Evolutionary conservation across 2,329 filamentous ascomycete genomes (phyloP), one percentile per base, ranked within the genome.

Genomic region (Hypoxylon sp.): DNA sequence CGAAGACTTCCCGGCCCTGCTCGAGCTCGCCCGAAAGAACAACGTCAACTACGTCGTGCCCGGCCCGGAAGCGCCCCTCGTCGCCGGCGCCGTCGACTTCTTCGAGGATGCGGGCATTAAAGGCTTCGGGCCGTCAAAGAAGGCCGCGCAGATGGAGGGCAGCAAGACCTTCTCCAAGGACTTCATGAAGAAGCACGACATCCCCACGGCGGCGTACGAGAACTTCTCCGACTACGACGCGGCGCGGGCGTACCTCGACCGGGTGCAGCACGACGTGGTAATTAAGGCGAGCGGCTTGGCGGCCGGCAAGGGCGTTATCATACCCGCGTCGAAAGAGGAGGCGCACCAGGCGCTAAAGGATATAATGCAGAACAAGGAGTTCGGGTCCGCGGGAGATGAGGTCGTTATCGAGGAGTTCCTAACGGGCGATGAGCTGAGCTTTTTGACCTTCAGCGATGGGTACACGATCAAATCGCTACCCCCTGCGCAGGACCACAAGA

Each of bases 81-180:
- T 98, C 26, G 93, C 91, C 66, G 95, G 95, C 55, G 90, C 97
- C 65, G 90, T 93, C 74, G 90, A 89, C 72, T 91, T 90, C 80
- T 98, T 98, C 81, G 84, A 87, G 68, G 77, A 79, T 54, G 89
- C 86, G 51, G 89, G 90, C 49, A 93, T 97, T 75, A 85, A 87
- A 71, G 90, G 88, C 78, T 98, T 97, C 74, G 95, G 94, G 1
- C 95, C 95, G 4, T 91, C 89, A 59, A 89, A 91, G 79, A 87
- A 88, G 50, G 94, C 95, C 20, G 94, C 95, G 17, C 86, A 87
- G 46, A 92, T 99, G 86, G 95, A 99, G 79, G 95, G 95, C 63
- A 96, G 92, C 81, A 99, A 99, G 83, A 92, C 94, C 10, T 98
- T 96, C 78, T 93, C 92, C 65, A 99, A 99, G 77, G 94, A 98